These are phyloP conservation scores for Diplogelasinospora grovesii DNA, from an alignment of 495 filamentous ascomycete genomes.

Conservation along the genomic window DNA sequence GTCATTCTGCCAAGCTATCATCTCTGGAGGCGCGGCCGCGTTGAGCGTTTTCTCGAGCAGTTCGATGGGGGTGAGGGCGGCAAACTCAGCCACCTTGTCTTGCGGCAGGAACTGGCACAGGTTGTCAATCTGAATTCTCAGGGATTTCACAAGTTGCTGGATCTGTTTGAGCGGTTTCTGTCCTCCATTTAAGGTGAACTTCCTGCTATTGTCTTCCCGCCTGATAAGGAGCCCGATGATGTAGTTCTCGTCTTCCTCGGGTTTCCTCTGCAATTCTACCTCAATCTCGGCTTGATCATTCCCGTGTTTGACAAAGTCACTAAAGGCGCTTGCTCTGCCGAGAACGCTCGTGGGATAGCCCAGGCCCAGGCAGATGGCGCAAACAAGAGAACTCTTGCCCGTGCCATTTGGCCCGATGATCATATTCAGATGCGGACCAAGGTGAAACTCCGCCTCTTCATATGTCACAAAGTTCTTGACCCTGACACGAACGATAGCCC, in stretches of 20 bases:
- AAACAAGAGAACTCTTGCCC: conserved; percentile 95
- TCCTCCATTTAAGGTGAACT: conserved; percentile 64
- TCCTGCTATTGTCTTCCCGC: conserved; percentile 70
- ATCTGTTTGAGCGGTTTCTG: conserved; percentile 52
- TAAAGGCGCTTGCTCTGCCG: conserved; percentile 76
- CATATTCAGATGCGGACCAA: conserved; percentile 94
- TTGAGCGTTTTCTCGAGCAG: conserved; percentile 77
- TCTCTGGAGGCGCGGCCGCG: conserved; percentile 74
- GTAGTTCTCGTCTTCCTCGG: conserved; percentile 51
- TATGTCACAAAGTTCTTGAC: conserved; percentile 95
- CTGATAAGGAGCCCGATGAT: conserved; percentile 70
- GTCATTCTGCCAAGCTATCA: conserved; percentile 69
- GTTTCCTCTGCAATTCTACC: conserved; percentile 69
- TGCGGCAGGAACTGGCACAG: conserved; percentile 96
- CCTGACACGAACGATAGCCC: conserved; percentile 82
- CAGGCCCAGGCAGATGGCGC: conserved; percentile 90
- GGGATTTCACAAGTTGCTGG: conserved; percentile 53
- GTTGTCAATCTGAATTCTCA: conserved; percentile 93
- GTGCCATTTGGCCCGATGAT: conserved; percentile 97
- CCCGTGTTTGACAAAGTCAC: conserved; percentile 92
- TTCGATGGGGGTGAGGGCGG: conserved; percentile 76
- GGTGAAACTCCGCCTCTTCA: conserved; percentile 77
- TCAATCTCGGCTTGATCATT: conserved; percentile 71
- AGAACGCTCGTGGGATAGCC: conserved; percentile 79
- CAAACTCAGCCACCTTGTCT: conserved; percentile 93